phyloP scores from a whole-genome alignment of 345 rosid genomes.

The Brassica nigra region DNA sequence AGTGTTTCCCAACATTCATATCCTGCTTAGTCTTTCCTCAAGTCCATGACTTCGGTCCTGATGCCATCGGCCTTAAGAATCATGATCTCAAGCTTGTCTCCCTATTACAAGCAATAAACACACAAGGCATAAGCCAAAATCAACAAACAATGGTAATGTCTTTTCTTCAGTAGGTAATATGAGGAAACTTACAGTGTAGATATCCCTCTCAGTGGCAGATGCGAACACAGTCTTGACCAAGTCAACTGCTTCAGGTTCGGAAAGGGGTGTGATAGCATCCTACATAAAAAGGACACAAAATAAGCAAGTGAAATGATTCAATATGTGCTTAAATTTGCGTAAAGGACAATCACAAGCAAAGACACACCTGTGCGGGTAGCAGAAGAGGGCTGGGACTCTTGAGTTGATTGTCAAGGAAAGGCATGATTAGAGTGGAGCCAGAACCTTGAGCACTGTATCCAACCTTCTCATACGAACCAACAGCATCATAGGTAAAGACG shows the following conservation, averaged over 20 bases:
- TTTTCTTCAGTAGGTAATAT: not conserved
- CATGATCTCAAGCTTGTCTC: slow-evolving; percentile 85
- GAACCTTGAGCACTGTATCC: slow-evolving; percentile 97
- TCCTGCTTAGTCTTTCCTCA: slow-evolving; percentile 69
- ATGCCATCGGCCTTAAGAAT: slow-evolving; percentile 71
- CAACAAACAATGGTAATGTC: not conserved
- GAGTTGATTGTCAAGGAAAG: slow-evolving; percentile 94
- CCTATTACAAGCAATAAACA: slow-evolving; percentile 45
- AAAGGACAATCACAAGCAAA: not conserved
- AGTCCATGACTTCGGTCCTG: slow-evolving; percentile 69
- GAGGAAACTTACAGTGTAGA: slow-evolving; percentile 73
- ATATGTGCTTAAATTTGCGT: not conserved
- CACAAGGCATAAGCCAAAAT: not conserved
- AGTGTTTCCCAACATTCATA: not conserved
- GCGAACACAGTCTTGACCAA: slow-evolving; percentile 89
- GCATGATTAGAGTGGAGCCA: slow-evolving; percentile 89
- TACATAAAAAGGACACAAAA: slow-evolving; percentile 34
- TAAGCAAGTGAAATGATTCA: slow-evolving; percentile 5
- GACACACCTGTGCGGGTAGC: slow-evolving; percentile 69
- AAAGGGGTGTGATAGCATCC: slow-evolving; percentile 96
- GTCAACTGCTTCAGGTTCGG: slow-evolving; percentile 86
- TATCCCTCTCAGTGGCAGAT: slow-evolving; percentile 97
- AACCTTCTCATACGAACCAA: slow-evolving; percentile 95
- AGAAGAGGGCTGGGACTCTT: slow-evolving; percentile 97
- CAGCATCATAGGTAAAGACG: slow-evolving; percentile 95